Evolutionary conservation across 2,329 filamentous ascomycete genomes (phyloP), one percentile per base, ranked within the genome.

Genomic region (Stemphylium vesicarium): DNA sequence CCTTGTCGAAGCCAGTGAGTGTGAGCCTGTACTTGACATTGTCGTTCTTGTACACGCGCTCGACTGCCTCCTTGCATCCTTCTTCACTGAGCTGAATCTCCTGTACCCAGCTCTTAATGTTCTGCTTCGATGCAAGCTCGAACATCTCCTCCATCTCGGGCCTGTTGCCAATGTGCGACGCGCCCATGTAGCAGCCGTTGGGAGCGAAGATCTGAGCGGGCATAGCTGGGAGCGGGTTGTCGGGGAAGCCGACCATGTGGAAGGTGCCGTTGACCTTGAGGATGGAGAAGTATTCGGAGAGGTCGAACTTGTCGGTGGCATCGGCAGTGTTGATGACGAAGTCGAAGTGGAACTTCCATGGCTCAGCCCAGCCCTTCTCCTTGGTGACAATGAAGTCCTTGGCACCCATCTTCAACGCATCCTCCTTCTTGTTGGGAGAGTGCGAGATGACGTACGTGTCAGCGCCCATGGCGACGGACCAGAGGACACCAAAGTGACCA

Each of bases 231-330:
- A 91, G 85, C 39, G 88, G 86, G 58, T 91, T 88, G 72, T 92
- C 90, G 3, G 91, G 91, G 69, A 95, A 81, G 37, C 90, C 91
- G 49, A 94, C 89, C 68, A 84, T 90, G 74, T 94, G 85, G 85
- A 90, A 95, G 71, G 83, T 84, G 54, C 89, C 90, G 78, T 92
- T 90, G 53, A 94, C 87, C 77, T 94, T 92, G 73, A 96, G 84
- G 67, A 92, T 84, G 57, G 84, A 85, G 68, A 96, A 85, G 79
- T 95, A 96, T 60, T 88, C 83, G 47, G 78, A 76, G 29, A 91
- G 79, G 70, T 91, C 85, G 77, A 91, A 91, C 46, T 87, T 84
- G 68, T 85, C 80, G 46, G 85, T 88, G 32, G 83, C 86, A 69
- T 86, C 90, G 65, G 90, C 88, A 7, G 86, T 88, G 82, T 89